phyloP scores from a whole-genome alignment of 2,329 filamentous ascomycete species.

The Fusarium tupiense region DNA sequence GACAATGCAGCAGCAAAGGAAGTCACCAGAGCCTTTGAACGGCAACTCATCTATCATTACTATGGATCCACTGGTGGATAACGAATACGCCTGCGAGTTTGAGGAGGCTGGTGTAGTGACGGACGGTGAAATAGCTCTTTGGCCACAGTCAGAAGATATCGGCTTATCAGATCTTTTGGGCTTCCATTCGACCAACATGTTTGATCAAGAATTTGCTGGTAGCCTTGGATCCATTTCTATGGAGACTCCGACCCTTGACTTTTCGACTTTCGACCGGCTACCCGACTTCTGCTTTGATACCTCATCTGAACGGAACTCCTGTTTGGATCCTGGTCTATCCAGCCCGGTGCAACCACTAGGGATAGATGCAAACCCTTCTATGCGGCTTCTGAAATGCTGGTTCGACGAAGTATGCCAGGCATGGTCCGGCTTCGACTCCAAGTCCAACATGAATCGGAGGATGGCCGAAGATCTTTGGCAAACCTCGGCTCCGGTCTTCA shows the following conservation, averaged over 20 bases:
- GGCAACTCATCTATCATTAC: fast-evolving
- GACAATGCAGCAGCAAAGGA: fast-evolving
- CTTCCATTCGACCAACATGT: background rate
- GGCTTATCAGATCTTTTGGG: background rate
- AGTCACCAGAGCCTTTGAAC: background rate
- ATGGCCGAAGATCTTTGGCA: background rate
- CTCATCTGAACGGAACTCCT: fast-evolving
- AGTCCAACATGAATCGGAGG: background rate
- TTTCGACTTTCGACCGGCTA: no score
- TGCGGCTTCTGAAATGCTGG: background rate
- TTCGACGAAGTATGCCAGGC: background rate
- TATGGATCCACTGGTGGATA: fast-evolving
- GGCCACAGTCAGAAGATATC: background rate
- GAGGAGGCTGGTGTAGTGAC: background rate
- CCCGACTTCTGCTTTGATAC: background rate
- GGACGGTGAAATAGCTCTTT: background rate
- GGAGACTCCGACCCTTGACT: fast-evolving
- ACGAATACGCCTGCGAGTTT: no score
- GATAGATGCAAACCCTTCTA: background rate
- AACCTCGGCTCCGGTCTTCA: background rate
- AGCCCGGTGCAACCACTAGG: fast-evolving
- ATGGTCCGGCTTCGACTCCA: background rate
- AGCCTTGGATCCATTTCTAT: background rate
- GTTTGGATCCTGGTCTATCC: fast-evolving
- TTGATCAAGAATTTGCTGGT: background rate